Percentiles rank a stretch among this genome's conserved stretches.
phyloP scores from a whole-genome alignment of 1,284 basidiomycete species.

The Neonothopanus nambi region DNA sequence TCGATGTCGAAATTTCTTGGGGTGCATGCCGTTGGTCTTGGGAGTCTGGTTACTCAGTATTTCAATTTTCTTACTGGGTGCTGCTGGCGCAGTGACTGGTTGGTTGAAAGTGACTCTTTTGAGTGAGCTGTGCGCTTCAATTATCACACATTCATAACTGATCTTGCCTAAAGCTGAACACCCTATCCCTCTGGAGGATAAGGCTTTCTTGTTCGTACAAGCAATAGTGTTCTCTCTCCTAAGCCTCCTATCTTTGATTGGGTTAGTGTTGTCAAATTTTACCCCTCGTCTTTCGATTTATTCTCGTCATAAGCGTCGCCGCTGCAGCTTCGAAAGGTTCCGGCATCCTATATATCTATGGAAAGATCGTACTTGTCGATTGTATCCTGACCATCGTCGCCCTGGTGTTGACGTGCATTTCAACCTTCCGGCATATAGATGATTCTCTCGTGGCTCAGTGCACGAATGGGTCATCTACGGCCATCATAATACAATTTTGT shows the following conservation, averaged over 20 bases:
- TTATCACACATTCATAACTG: neutral
- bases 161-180: constrained; percentile 3
- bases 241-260: constrained; percentile 15
- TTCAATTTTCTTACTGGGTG: constrained; percentile 14
- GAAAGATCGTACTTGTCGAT: constrained; percentile 8
- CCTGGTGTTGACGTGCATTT: constrained; percentile 13
- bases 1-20: constrained; percentile 15
- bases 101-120: constrained; percentile 16
- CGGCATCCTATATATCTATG: constrained; percentile 11
- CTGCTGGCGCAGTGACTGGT: constrained; percentile 13
- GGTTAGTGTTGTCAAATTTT: constrained; percentile 4
- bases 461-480: constrained; percentile 1
- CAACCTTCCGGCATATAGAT: constrained; percentile 12
- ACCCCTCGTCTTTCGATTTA: neutral
- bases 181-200: constrained; percentile 13
- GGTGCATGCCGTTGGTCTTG: constrained; percentile 13
- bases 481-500: constrained; percentile 18
- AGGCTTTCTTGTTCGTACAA: constrained; percentile 13
- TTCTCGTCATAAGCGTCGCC: constrained; percentile 5
- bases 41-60: constrained; percentile 17
- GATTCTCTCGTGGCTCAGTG: constrained; percentile 11
- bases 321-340: constrained; percentile 10
- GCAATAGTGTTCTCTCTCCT: constrained; percentile 17
- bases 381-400: constrained; percentile 11
- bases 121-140: neutral